A percentile compares a stretch with the other conserved stretches of the same genome.
Evolutionary conservation across 257 asterid genomes (phyloP).

Genomic region (Datura wrightii): DNA sequence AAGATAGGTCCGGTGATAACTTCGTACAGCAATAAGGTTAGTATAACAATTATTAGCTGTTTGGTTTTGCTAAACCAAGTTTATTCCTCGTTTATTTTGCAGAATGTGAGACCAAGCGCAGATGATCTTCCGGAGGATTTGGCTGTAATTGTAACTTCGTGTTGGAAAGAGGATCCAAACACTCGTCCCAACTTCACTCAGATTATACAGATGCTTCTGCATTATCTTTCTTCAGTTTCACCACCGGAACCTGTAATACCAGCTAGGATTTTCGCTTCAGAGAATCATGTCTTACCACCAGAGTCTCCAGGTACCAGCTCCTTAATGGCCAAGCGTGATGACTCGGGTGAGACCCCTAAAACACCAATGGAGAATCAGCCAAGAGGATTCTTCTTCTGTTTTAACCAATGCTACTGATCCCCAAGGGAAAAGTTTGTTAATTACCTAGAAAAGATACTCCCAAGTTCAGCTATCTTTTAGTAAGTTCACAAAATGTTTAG

Average conservation of each 20-base stretch:
- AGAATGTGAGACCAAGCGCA: conserved; percentile 90
- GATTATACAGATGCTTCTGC: conserved; percentile 93
- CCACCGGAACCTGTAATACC: conserved; percentile 73
- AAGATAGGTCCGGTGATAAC: neutral
- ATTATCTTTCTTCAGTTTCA: conserved; percentile 66
- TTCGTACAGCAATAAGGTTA: neutral
- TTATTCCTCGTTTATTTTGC: conserved; percentile 34
- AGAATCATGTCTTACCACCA: conserved; percentile 72
- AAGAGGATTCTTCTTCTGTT: conserved; percentile 74
- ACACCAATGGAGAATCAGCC: conserved; percentile 54
- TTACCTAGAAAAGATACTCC: neutral
- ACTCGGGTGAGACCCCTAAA: conserved; percentile 53
- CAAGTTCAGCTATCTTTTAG: conserved; percentile 1
- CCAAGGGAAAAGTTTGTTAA: conserved; percentile 15
- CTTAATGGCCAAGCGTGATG: conserved; percentile 73
- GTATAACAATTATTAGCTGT: neutral
- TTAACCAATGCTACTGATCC: conserved; percentile 56
- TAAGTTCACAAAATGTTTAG: conserved; percentile 31
- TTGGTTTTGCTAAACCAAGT: conserved; percentile 2
- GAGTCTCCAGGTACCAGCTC: conserved; percentile 97
- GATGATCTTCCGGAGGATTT: conserved; percentile 80
- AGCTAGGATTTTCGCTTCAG: conserved; percentile 60
- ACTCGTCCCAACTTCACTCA: conserved; percentile 86
- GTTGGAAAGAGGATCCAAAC: conserved; percentile 93
- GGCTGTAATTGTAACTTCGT: conserved; percentile 79